Conservation (phyloP, 345 rosid genomes). For the Corchorus olitorius region DNA sequence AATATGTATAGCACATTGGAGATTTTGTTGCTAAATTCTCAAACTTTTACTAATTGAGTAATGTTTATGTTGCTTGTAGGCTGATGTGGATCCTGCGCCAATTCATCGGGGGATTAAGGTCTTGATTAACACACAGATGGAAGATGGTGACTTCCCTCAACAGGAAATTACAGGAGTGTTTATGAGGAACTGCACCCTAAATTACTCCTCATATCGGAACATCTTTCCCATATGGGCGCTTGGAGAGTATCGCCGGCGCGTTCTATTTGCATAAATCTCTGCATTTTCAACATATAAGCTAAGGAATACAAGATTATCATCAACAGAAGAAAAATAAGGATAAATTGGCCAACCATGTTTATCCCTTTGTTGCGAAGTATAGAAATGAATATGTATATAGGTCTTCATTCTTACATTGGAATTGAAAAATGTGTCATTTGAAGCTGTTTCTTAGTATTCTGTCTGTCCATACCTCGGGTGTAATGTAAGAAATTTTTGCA, state of each 20-base stretch:
- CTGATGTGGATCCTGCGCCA: conserved; percentile 37
- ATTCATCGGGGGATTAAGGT: conserved; percentile 46
- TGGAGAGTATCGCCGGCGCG: conserved; percentile 37
- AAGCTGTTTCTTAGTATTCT: background rate
- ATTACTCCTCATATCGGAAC: conserved; percentile 51
- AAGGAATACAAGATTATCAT: background rate
- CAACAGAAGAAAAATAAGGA: background rate
- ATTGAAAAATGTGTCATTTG: background rate
- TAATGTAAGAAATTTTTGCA: too few species aligned
- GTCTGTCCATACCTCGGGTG: too few species aligned
- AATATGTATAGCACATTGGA: background rate
- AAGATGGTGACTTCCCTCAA: conserved; percentile 65
- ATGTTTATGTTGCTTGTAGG: conserved; percentile 14
- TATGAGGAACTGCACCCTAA: conserved; percentile 45
- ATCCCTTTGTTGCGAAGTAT: background rate
- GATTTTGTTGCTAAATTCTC: background rate
- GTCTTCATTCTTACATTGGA: background rate
- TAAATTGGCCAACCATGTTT: background rate
- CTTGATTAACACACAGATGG: conserved; percentile 51
- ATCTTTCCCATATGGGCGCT: conserved; percentile 59
- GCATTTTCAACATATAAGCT: background rate
- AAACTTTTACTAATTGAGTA: too few species aligned
- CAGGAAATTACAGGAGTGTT: conserved; percentile 51
- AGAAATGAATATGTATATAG: background rate
- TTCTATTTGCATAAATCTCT: conserved; percentile 20